A percentile compares a stretch with the other conserved stretches of the same genome.
Conservation (phyloP, 176 grass and related monocot genomes). For the Eleusine coracana region DNA sequence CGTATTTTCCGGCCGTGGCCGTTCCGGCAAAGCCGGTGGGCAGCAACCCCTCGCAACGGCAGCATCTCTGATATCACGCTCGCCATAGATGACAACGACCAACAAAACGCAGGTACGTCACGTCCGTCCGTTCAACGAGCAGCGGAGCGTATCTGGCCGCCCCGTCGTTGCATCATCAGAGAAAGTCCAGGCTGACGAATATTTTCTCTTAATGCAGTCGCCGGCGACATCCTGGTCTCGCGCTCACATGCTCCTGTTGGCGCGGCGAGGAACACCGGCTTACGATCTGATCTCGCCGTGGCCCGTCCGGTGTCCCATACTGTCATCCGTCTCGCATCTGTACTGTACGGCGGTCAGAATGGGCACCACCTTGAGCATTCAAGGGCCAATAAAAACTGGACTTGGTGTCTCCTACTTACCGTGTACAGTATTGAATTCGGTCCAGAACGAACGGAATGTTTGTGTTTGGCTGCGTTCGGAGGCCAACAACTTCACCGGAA, state of each 20-base stretch:
- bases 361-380: slow-evolving; percentile 33
- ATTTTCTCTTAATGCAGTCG: neutral
- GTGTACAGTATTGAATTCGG: neutral
- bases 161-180: neutral
- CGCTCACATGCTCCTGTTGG: slow-evolving; percentile 21
- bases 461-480: neutral
- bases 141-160: neutral
- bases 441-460: neutral
- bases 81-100: neutral
- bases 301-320: slow-evolving; percentile 1
- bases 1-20: slow-evolving; percentile 14
- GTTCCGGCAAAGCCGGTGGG: neutral
- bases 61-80: neutral
- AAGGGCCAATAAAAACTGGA: slow-evolving; percentile 24
- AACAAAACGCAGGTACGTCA: neutral
- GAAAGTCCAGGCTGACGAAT: neutral
- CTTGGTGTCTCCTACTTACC: neutral
- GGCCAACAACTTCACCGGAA: neutral
- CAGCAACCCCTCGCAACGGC: neutral
- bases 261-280: neutral
- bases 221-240: neutral
- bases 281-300: slow-evolving; percentile 13
- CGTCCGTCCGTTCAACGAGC: neutral
- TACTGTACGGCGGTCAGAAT: neutral
- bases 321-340: neutral